Evolutionary conservation across 441 rosid species (phyloP), one percentile per base, ranked within the genome.

Genomic region (Cnidoscolus chayamansa): DNA sequence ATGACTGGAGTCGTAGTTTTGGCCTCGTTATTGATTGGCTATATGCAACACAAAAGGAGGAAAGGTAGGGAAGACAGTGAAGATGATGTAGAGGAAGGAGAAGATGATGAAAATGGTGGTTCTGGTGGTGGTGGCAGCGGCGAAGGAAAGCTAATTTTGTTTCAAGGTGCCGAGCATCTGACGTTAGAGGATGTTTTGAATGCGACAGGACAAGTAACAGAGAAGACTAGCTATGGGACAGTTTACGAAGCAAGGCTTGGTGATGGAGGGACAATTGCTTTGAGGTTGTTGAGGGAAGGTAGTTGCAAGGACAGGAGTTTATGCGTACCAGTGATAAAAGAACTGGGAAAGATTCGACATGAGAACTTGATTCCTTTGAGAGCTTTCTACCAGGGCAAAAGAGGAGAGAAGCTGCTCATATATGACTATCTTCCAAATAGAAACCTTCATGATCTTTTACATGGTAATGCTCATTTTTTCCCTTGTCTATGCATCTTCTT

Each of bases 161-260:
- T 94, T 74, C 91, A 94, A 85, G 98, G 98, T 0, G 97, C 97
- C 3, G 98, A 94, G 89, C 96, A 91, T 81, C 87, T 94, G 80
- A 87, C 92, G 0, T 78, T 94, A 37, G 98, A 90, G 58, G 98
- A 91, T 79, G 98, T 94, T 59, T 75, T 94, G 83, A 94, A 94
- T 72, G 98, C 98, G 0, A 94, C 98, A 0, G 98, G 98, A 11
- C 97, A 91, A 65, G 97, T 94, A 15, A 86, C 88, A 82, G 98
- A 94, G 84, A 94, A 94, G 84, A 91, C 97, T 10, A 88, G 82
- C 63, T 94, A 94, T 64, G 97, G 98, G 72, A 94, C 97, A n/a
- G 91, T 90, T 17, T 94, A 94, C 62, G 92, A 94, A 87, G 98
- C 98, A 8, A 94, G 90, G 83, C 95, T 94, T 55, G 84, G 85